Base-by-base conservation (phyloP, 129 eudicot species). In the Cynara cardunculus region DNA sequence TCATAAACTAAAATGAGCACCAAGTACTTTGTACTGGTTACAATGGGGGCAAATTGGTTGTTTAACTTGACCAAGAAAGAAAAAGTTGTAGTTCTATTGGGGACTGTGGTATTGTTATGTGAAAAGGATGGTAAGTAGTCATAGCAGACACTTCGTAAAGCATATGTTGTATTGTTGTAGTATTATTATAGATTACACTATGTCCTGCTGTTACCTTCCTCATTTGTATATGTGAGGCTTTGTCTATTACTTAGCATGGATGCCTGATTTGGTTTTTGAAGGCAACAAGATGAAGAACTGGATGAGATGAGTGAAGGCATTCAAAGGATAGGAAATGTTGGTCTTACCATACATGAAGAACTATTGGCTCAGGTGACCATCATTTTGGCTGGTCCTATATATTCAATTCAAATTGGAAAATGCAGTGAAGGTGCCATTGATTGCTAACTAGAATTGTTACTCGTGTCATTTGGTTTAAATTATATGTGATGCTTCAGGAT, bases 331-430 rank as follows among this genome's bases (percentile, higher is more conserved):
- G 95, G 95, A 84, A 82, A 83, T 73, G 89, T 90, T 71, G 95
- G 95, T 25, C 95, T 90, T 74, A 88, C 87, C 1, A 90, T 90
- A 78, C 92, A 90, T 79, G 95, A 90, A 21, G 92, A 89, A 85
- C 83, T 89, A 30, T 85, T 85, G 62, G 87, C 86, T 56, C 93
- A 89, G 89, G 90, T 89, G 13, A 77, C 65, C 65, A 56, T 18
- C 65, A 56, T 56, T 56, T 56, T 46, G 4, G 61, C 61, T 46
- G 61, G 61, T 14, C 7, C 1, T 28, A 39, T 41, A 41, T 41
- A 41, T 41, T 41, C 53, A 41, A 41, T 41, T 41, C 11, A 41
- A 41, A 41, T 11, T 2, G 53, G 18, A 31, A 31, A 31, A 31
- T 31, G 4, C 5, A 31, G 35, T 31, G 35, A 31, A 31, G 35